These are phyloP conservation scores for Cucumis hystrix DNA, from an alignment of 306 rosid species.

Conservation along the genomic window DNA sequence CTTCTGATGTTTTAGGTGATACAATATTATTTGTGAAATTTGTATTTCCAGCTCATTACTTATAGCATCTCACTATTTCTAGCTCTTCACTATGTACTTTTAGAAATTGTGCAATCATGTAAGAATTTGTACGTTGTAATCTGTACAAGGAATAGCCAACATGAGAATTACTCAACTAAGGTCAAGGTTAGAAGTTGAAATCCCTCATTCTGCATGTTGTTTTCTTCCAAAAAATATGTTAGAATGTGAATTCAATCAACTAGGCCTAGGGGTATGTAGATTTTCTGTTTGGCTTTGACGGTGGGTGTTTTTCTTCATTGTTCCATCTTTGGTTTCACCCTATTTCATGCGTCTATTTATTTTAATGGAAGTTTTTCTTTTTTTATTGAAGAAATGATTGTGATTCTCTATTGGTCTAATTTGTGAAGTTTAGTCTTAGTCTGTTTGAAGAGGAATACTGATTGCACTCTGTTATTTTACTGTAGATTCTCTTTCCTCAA, in stretches of 20 bases:
- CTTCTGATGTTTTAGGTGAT: neutral
- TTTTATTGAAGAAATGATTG: neutral
- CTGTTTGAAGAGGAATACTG: neutral
- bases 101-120: neutral
- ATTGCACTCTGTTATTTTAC: neutral
- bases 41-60: neutral
- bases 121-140: neutral
- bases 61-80: neutral
- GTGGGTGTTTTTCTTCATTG: neutral
- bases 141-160: neutral
- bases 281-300: neutral
- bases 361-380: neutral
- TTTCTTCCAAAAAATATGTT: too few relatives aligned
- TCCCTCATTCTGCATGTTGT: too few relatives aligned
- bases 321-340: neutral
- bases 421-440: neutral
- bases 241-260: neutral
- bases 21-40: neutral
- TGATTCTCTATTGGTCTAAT: neutral
- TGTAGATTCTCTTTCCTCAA: neutral
- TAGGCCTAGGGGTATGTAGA: neutral
- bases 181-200: too few relatives aligned
- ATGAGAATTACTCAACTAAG: too few relatives aligned
- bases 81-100: neutral
- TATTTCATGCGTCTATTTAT: neutral